Evolutionary conservation across 2,329 filamentous ascomycete genomes (phyloP).

Genomic region (Aschersonia sp.): DNA sequence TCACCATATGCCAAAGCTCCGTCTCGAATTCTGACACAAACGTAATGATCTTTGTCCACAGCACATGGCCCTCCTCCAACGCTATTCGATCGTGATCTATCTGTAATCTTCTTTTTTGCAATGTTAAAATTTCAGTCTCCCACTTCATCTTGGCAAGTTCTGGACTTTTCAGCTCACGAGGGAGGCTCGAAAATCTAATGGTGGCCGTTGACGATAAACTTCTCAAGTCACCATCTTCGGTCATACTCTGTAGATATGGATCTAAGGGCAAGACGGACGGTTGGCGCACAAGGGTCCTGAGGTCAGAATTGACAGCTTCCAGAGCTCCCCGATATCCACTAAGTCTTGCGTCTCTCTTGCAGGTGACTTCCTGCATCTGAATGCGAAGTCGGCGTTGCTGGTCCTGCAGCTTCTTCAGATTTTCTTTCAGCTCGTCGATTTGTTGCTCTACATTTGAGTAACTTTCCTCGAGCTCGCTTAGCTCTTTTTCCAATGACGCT

Average conservation of each 20-base stretch:
- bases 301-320: constrained; percentile 48
- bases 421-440: constrained; percentile 51
- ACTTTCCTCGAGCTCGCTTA: constrained; percentile 43
- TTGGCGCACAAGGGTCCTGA: constrained; percentile 41
- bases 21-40: constrained; percentile 51
- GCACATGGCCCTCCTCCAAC: constrained; percentile 47
- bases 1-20: constrained; percentile 42
- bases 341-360: constrained; percentile 53
- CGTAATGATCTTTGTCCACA: constrained; percentile 50
- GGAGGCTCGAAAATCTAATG: constrained; percentile 42
- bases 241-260: constrained; percentile 21
- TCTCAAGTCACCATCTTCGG: constrained; percentile 6
- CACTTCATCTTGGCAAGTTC: constrained; percentile 61
- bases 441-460: constrained; percentile 39
- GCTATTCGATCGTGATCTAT: constrained; percentile 49
- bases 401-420: constrained; percentile 44
- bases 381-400: constrained; percentile 43
- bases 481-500: constrained; percentile 43
- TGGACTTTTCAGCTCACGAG: constrained; percentile 49
- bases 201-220: constrained; percentile 8
- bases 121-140: constrained; percentile 43
- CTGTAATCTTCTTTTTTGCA: constrained; percentile 37
- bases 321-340: constrained; percentile 57
- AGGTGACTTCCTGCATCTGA: constrained; percentile 47
- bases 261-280: constrained; percentile 42